Evolutionary conservation across 139 green algal genomes (phyloP).

Genomic region (Volvox africanus): DNA sequence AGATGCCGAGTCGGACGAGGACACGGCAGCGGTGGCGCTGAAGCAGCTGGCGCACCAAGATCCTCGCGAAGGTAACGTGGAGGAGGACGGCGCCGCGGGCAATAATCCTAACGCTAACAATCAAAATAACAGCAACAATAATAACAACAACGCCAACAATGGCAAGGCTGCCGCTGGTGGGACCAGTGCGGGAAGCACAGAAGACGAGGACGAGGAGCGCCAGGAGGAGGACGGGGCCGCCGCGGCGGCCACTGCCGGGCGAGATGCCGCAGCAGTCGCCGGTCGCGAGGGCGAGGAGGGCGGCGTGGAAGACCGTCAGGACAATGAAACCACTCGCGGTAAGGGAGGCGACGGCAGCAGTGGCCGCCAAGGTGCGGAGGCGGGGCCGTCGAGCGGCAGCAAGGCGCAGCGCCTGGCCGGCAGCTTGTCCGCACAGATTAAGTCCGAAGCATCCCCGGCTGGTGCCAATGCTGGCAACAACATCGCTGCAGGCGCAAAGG

Average conservation of each 20-base stretch:
- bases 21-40: slow-evolving; percentile 34
- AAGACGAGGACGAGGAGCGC: background rate
- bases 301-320: background rate
- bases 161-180: background rate
- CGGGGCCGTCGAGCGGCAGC: background rate
- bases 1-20: slow-evolving; percentile 39
- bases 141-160: background rate
- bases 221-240: background rate
- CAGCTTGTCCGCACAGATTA: background rate
- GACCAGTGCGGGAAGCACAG: background rate
- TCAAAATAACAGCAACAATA: background rate
- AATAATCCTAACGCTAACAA: background rate
- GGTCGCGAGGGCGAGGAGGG: background rate
- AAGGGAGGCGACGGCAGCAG: background rate
- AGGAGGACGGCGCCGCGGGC: background rate
- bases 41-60: slow-evolving; percentile 35
- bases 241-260: background rate
- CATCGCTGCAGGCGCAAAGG: background rate
- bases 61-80: background rate
- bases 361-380: background rate
- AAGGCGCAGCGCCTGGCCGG: background rate
- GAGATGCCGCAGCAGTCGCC: background rate
- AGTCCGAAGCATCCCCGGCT: background rate
- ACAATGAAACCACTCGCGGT: background rate
- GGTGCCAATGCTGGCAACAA: background rate